Base-by-base conservation (phyloP, 129 eudicot species). In the Pittosporum tobira region DNA sequence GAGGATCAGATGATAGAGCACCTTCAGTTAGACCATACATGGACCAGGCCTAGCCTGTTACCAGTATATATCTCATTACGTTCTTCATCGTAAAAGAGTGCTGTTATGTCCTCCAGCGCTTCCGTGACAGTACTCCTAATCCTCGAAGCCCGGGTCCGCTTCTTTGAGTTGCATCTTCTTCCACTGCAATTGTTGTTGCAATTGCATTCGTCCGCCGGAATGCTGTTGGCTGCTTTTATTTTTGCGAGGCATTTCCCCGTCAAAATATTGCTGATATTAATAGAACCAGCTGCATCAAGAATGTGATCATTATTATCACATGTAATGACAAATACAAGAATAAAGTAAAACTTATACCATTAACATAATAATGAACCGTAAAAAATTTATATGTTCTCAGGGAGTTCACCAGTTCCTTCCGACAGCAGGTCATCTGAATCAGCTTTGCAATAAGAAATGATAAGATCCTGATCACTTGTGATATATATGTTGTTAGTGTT, bases 11-110 rank as follows among this genome's bases (percentile, higher is more conserved):
- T 9, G 23, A 25, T 6, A 38, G 47, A 65, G 5, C 29, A 10
- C 50, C 63, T 63, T 81, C 61, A 86, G 77, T 86, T 90, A 24
- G 98, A 83, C 98, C 98, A 91, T 6, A 91, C 98, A 61, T 91
- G 98, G 67, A 91, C 87, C 29, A 91, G 75, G 42, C 98, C 98
- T 18, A 77, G 84, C 73, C 81, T 81, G 49, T 91, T 86, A 24
- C 98, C 98, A 4, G 98, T 91, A 64, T 86, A 91, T 29, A 91
- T 91, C 74, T 91, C 98, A 10, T 91, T 86, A 10, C 98, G 94
- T 38, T 86, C 95, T 80, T 91, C 98, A 44, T 91, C 89, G 9
- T 91, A 91, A 63, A 83, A 91, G 22, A 91, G 94, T 5, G 98
- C 98, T 4, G 98, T 90, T n/a, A 83, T 91, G 70, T 91, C 95